Evolutionary conservation across 1,284 basidiomycete species (phyloP).

Genomic region (Tilletia setariae): DNA sequence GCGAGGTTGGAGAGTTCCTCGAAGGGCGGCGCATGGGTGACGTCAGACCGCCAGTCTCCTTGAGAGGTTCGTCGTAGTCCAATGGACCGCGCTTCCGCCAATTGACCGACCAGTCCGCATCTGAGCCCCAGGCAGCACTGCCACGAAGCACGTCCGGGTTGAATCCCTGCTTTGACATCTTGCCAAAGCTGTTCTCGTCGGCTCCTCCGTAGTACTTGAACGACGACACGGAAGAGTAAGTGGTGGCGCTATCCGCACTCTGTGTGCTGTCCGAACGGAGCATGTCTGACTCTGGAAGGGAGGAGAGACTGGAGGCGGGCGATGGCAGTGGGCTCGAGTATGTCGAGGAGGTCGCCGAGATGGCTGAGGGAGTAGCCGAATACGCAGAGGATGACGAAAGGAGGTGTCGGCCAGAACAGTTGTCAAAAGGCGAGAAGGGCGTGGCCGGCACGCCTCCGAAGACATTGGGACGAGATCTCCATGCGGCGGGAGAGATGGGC

Average conservation of each 20-base stretch:
- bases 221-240: constrained; percentile 1
- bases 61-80: constrained; percentile 1
- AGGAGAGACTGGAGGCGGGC: constrained; percentile 6
- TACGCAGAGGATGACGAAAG: neutral
- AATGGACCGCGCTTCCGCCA: constrained; percentile 1
- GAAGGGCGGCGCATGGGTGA: neutral
- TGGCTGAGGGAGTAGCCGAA: neutral
- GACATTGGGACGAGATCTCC: neutral
- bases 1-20: neutral
- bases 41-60: neutral
- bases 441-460: neutral
- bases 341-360: constrained; percentile 3
- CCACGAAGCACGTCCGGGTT: neutral
- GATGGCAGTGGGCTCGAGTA: constrained; percentile 14
- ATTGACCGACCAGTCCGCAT: constrained; percentile 10
- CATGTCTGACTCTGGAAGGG: constrained; percentile 5
- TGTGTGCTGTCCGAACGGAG: constrained; percentile 7
- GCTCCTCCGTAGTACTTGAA: neutral
- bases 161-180: constrained; percentile 12
- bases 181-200: neutral
- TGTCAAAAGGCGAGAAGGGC: constrained; percentile 12
- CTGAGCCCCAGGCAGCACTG: neutral
- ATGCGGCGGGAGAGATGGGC: constrained; percentile 3
- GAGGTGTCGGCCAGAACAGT: neutral
- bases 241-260: constrained; percentile 1